Evolutionary conservation across 2,329 filamentous ascomycete species (phyloP).

Genomic region (Aspergillus sergii): DNA sequence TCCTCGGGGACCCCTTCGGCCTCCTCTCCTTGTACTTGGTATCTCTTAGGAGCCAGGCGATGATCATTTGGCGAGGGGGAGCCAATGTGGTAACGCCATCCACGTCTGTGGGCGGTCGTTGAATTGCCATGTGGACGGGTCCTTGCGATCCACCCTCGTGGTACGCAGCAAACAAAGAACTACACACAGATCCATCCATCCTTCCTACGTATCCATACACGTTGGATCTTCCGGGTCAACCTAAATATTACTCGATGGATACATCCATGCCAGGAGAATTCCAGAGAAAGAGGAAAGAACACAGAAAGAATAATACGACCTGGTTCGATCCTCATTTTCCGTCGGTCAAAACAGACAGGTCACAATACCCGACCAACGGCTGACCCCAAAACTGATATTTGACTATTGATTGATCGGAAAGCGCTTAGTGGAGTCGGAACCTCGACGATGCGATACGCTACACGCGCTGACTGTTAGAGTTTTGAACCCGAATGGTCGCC

Average conservation of each 20-base stretch:
- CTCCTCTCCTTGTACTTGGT: not conserved
- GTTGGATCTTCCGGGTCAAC: not conserved
- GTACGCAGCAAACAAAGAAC: conserved; percentile 16
- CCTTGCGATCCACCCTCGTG: conserved; percentile 27
- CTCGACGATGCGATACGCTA: conserved; percentile 28
- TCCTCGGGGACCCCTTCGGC: not conserved
- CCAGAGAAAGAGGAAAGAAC: conserved; percentile 5
- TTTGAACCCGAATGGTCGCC: conserved; percentile 17
- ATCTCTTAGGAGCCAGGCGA: not conserved
- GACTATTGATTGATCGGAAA: conserved; percentile 22
- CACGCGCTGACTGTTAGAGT: conserved; percentile 19
- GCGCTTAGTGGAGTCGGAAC: conserved; percentile 16
- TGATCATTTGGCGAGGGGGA: not conserved
- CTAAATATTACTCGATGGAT: not conserved
- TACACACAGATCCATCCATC: not conserved
- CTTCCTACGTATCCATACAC: conserved; percentile 3
- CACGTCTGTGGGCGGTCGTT: conserved; percentile 12
- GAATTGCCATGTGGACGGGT: conserved; percentile 28
- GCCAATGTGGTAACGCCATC: conserved; percentile 13
- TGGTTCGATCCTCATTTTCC: not conserved
- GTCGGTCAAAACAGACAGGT: conserved; percentile 4
- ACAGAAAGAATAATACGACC: not conserved
- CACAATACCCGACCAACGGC: conserved; percentile 9
- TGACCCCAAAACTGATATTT: not conserved
- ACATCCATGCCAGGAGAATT: not conserved